Percentiles rank a stretch among this genome's conserved stretches.
Conservation (phyloP, 306 rosid species). For the Malus asiatica region DNA sequence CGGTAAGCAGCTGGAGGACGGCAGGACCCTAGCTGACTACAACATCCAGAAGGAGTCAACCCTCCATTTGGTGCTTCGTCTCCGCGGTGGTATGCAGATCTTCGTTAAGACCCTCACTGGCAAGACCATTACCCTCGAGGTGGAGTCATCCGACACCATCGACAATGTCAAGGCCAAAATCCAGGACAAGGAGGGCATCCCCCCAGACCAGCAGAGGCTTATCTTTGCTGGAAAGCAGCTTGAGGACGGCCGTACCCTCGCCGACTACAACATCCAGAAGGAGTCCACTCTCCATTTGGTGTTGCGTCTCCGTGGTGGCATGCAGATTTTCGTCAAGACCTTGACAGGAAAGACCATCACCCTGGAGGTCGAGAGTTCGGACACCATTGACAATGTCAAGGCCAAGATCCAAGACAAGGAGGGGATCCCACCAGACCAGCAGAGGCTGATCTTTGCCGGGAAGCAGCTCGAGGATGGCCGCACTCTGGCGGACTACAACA, state of each 20-base stretch:
- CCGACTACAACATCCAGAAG: conserved; percentile 67
- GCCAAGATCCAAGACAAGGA: conserved; percentile 73
- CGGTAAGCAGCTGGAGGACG: not conserved
- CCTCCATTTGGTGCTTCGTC: conserved; percentile 62
- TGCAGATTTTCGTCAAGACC: conserved; percentile 67
- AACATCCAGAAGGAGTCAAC: conserved; percentile 73
- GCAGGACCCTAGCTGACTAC: conserved; percentile 39
- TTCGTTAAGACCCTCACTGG: conserved; percentile 63
- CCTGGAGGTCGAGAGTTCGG: conserved; percentile 51
- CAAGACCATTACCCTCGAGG: conserved; percentile 59
- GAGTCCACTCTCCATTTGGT: conserved; percentile 67
- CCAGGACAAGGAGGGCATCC: conserved; percentile 70
- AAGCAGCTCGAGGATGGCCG: conserved; percentile 61
- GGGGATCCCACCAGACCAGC: conserved; percentile 66
- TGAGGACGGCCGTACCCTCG: conserved; percentile 55
- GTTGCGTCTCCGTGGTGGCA: conserved; percentile 62
- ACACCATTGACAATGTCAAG: conserved; percentile 61
- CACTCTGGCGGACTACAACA: conserved; percentile 53
- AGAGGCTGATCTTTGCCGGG: conserved; percentile 59
- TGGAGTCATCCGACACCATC: conserved; percentile 51
- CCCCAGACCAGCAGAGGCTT: conserved; percentile 66
- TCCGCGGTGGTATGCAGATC: conserved; percentile 75
- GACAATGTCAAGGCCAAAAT: conserved; percentile 69
- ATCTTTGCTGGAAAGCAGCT: conserved; percentile 72
- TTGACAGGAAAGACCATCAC: conserved; percentile 54